A percentile compares a stretch with the other conserved stretches of the same genome.
These are phyloP conservation scores for Clitocybe nebularis DNA, from an alignment of 1,284 basidiomycete genomes.

Conservation along the genomic window DNA sequence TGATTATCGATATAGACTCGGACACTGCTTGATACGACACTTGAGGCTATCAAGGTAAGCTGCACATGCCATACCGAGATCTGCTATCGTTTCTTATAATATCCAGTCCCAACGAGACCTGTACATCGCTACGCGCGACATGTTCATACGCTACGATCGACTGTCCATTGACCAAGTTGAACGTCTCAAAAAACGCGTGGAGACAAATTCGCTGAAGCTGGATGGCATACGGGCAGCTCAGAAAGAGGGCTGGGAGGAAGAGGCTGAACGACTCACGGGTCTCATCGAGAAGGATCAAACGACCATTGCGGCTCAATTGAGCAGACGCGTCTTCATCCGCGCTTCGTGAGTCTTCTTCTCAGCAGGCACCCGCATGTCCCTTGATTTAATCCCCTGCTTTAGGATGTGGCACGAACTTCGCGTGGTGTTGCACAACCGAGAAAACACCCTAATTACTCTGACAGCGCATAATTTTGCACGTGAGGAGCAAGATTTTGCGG, in stretches of 20 bases:
- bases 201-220: constrained; percentile 69
- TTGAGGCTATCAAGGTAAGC: constrained; percentile 71
- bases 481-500: constrained; percentile 66
- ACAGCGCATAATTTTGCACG: constrained; percentile 67
- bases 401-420: constrained; percentile 92
- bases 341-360: constrained; percentile 54
- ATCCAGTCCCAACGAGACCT: constrained; percentile 79
- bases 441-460: constrained; percentile 77
- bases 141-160: constrained; percentile 79
- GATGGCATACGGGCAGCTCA: constrained; percentile 64
- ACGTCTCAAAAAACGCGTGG: constrained; percentile 79
- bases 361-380: not conserved
- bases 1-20: constrained; percentile 41
- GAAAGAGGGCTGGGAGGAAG: constrained; percentile 80
- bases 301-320: constrained; percentile 65
- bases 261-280: constrained; percentile 69
- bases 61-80: not conserved
- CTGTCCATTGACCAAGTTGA: constrained; percentile 85
- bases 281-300: constrained; percentile 76
- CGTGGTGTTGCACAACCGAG: constrained; percentile 83
- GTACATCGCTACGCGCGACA: constrained; percentile 79
- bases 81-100: constrained; percentile 16
- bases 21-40: constrained; percentile 55
- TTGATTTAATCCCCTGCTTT: not conserved
- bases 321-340: constrained; percentile 77